phyloP scores from a whole-genome alignment of 1,139 yeast genomes.

The Nakaseomyces sp. region DNA sequence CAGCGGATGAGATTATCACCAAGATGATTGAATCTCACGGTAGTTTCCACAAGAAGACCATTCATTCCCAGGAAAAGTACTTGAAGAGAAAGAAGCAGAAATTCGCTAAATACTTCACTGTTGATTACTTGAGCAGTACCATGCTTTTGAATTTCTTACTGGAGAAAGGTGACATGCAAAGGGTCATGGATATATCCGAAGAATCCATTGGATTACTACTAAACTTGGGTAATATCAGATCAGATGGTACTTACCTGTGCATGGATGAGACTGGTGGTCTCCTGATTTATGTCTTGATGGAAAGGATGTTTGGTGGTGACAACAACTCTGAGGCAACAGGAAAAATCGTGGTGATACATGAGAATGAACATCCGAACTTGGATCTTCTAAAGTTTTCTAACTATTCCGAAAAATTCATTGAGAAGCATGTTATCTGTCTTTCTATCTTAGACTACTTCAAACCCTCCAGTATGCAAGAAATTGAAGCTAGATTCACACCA shows the following conservation, averaged over 20 bases:
- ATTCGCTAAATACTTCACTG: slow-evolving; percentile 75
- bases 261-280: slow-evolving; percentile 91
- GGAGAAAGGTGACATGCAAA: slow-evolving; percentile 61
- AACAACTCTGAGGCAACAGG: slow-evolving; percentile 36
- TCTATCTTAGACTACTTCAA: slow-evolving; percentile 74
- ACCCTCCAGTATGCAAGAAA: slow-evolving; percentile 50
- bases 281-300: slow-evolving; percentile 72
- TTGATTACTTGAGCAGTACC: slow-evolving; percentile 71
- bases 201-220: slow-evolving; percentile 73
- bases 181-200: slow-evolving; percentile 73
- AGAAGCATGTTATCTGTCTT: slow-evolving; percentile 54
- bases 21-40: slow-evolving; percentile 75
- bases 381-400: slow-evolving; percentile 62
- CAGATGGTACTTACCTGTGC: slow-evolving; percentile 82
- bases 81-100: slow-evolving; percentile 85
- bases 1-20: slow-evolving; percentile 78
- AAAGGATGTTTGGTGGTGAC: slow-evolving; percentile 68
- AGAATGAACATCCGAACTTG: slow-evolving; percentile 83
- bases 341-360: slow-evolving; percentile 68
- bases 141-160: slow-evolving; percentile 63
- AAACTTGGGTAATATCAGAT: slow-evolving; percentile 70
- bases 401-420: slow-evolving; percentile 45
- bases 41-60: slow-evolving; percentile 81
- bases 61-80: slow-evolving; percentile 85
- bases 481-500: slow-evolving; percentile 39